phyloP scores from a whole-genome alignment of 371 early-diverging fungal species.

The Parasitella parasitica region DNA sequence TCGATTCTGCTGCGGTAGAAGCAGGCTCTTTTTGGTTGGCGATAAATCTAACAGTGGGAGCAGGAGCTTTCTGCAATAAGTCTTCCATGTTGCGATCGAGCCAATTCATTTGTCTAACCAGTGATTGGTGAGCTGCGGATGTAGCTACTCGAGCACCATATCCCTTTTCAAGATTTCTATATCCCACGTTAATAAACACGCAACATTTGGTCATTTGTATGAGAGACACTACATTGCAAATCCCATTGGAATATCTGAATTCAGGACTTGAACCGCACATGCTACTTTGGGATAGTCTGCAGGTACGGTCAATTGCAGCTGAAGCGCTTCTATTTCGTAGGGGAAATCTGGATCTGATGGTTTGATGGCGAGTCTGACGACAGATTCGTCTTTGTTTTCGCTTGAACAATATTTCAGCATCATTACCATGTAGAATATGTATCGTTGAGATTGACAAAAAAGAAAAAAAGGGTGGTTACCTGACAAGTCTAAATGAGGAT shows the following conservation, averaged over 20 bases:
- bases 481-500: slow-evolving; percentile 15
- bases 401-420: neutral
- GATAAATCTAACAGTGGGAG: slow-evolving; percentile 55
- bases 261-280: slow-evolving; percentile 54
- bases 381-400: slow-evolving; percentile 21
- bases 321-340: slow-evolving; percentile 64
- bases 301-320: slow-evolving; percentile 54
- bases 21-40: slow-evolving; percentile 7
- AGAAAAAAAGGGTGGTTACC: slow-evolving; percentile 1
- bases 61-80: slow-evolving; percentile 57
- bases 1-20: neutral
- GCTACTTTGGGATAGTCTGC: slow-evolving; percentile 38
- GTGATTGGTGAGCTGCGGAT: slow-evolving; percentile 24
- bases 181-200: too few relatives aligned
- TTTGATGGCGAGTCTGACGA: slow-evolving; percentile 45
- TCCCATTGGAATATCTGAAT: slow-evolving; percentile 65
- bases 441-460: too few relatives aligned
- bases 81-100: slow-evolving; percentile 58
- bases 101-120: slow-evolving; percentile 60
- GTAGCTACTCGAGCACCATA: slow-evolving; percentile 4
- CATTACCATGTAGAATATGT: neutral
- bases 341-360: slow-evolving; percentile 80
- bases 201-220: too few relatives aligned
- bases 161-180: slow-evolving; percentile 22
- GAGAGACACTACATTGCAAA: slow-evolving; percentile 61